phyloP scores from a whole-genome alignment of 1,284 basidiomycete genomes.

The Puccinia horiana region DNA sequence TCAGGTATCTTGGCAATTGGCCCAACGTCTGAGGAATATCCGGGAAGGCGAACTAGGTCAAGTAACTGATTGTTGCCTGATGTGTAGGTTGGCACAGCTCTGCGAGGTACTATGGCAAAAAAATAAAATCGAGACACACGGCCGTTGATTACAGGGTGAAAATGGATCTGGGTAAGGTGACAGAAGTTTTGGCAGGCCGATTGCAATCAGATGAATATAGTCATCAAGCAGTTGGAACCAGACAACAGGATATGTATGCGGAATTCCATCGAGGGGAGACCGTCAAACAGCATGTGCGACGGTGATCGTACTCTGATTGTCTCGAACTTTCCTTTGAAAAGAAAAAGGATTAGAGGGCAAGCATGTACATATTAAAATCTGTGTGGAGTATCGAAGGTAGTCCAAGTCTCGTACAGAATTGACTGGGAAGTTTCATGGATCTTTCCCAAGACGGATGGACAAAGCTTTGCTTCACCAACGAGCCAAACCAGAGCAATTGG shows the following conservation, averaged over 20 bases:
- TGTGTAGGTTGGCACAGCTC: too few relatives aligned
- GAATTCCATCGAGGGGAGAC: neutral
- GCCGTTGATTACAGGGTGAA: neutral
- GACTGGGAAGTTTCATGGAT: neutral
- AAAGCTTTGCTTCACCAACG: neutral
- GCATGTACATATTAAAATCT: neutral
- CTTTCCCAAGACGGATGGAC: neutral
- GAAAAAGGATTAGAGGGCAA: neutral
- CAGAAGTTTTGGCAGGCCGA: neutral
- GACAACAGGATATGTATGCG: too few relatives aligned
- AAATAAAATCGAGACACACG: neutral
- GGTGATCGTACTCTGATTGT: neutral
- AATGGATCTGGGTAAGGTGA: neutral
- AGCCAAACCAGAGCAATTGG: neutral
- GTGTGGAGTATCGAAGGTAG: neutral
- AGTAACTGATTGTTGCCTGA: too few relatives aligned
- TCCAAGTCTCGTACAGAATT: neutral
- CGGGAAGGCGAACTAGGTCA: too few relatives aligned
- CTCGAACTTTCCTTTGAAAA: neutral
- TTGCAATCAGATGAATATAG: neutral
- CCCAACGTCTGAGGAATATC: too few relatives aligned
- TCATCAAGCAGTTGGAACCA: neutral
- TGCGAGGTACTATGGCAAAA: too few relatives aligned
- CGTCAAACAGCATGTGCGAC: neutral
- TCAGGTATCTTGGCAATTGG: neutral